Base-by-base conservation (phyloP, 805 yeast genomes). In the Lipomyces oligophaga region DNA sequence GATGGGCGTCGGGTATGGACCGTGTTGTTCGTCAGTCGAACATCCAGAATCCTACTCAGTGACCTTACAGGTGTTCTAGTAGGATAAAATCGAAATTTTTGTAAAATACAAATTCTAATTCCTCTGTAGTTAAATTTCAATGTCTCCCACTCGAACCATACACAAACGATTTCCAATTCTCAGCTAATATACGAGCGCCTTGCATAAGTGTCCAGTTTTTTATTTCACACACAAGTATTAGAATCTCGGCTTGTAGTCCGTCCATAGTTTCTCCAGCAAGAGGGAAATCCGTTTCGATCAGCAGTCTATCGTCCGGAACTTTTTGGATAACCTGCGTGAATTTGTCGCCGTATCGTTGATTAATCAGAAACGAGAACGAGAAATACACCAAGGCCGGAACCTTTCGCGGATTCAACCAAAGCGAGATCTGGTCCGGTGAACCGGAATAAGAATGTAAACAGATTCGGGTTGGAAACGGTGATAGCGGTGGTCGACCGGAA, bases 361-460 rank as follows among this genome's bases (percentile, higher is more conserved):
- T 76, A 38, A 81, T 72, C 53, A 72, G 67, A 34, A 70, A 59
- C 7, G 83, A 77, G n/a, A 78, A 67, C 13, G 85, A 79, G 43
- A 80, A 76, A 51, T 55, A 74, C 2, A 79, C 64, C 6, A 60
- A 55, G 5, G 52, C 34, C 62, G 67, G 32, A 50, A 52, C 54
- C 47, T 66, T 54, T 55, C 61, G 67, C 35, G 61, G 36, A 50
- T 66, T 66, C 38, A 75, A 59, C 72, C 82, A 76, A 34, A 69
- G 43, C 43, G 68, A 61, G 13, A 82, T 76, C 48, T 80, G 86
- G 34, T 87, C 96, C 0, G 71, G 52, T 1, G 95, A 81, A 0
- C 97, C 97, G 5, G 87, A 78, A 63, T 80, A 93, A 0, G 96
- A 86, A 61, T 90, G 97, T 20, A 93, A 70, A 31, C 85, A 78